These are phyloP conservation scores for Pleurotus giganteus DNA, from an alignment of 768 basidiomycete genomes.

Conservation along the genomic window DNA sequence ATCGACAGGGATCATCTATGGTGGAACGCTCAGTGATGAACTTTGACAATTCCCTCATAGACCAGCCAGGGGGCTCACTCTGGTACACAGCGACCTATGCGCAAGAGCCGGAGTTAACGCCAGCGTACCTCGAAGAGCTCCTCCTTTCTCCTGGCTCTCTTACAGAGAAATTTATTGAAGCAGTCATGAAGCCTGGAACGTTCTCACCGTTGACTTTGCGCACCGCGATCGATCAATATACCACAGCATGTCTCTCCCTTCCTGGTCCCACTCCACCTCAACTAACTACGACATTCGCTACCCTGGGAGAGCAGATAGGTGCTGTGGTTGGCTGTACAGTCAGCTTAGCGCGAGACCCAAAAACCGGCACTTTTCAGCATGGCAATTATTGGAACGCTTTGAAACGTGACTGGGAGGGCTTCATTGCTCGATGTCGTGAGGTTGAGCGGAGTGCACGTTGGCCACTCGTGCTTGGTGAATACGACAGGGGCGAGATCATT, in stretches of 20 bases:
- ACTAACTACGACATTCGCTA: conserved; percentile 60
- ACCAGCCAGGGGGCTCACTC: conserved; percentile 25
- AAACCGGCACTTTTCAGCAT: conserved; percentile 77
- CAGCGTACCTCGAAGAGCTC: conserved; percentile 85
- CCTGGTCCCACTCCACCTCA: conserved; percentile 56
- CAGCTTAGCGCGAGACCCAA: conserved; percentile 63
- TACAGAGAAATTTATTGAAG: conserved; percentile 76
- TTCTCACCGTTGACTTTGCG: conserved; percentile 83
- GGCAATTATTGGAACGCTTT: conserved; percentile 81
- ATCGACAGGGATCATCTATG: conserved; percentile 72
- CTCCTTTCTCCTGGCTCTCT: conserved; percentile 70
- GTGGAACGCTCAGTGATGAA: conserved; percentile 57
- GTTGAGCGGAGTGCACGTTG: conserved; percentile 85
- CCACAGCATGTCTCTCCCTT: conserved; percentile 64
- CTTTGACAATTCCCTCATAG: conserved; percentile 31
- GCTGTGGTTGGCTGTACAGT: conserved; percentile 88
- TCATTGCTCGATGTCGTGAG: conserved; percentile 86
- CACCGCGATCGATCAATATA: conserved; percentile 82
- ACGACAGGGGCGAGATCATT: conserved; percentile 43
- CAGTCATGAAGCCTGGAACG: conserved; percentile 82
- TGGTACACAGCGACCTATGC: conserved; percentile 64
- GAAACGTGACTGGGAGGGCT: conserved; percentile 95
- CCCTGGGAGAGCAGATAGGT: conserved; percentile 72
- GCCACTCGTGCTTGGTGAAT: conserved; percentile 66
- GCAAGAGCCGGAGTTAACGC: conserved; percentile 74